Conservation (phyloP, 176 grass and related monocot species). For the Chrysopogon serrulatus region DNA sequence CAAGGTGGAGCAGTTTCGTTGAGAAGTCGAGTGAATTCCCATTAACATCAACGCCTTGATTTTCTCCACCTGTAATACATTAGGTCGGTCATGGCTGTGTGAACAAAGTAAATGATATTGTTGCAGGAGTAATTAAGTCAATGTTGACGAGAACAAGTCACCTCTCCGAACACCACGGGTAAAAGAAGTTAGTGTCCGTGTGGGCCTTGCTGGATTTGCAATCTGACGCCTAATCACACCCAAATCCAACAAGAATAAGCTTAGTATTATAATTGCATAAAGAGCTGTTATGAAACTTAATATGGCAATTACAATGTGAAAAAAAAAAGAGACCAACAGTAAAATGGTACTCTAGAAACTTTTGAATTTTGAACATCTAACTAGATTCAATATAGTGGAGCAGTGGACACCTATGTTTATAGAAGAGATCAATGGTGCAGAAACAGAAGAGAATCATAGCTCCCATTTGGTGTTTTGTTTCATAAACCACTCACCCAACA, state of each 20-base stretch:
- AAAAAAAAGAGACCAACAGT: neutral
- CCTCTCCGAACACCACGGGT: constrained; percentile 69
- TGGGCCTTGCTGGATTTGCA: constrained; percentile 57
- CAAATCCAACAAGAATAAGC: constrained; percentile 19
- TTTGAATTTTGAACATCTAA: neutral
- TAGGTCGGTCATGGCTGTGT: neutral
- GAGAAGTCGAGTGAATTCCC: constrained; percentile 82
- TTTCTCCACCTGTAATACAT: constrained; percentile 69
- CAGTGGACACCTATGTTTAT: neutral
- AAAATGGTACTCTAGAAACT: neutral
- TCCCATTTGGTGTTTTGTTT: neutral
- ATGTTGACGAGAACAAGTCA: constrained; percentile 16
- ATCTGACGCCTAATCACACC: constrained; percentile 54
- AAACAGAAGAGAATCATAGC: neutral
- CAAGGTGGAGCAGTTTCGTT: constrained; percentile 81
- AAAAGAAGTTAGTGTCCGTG: constrained; percentile 56
- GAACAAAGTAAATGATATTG: neutral
- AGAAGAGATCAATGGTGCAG: neutral
- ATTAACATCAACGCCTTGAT: constrained; percentile 60
- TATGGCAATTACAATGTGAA: neutral
- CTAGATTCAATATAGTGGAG: neutral
- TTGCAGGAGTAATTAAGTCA: neutral
- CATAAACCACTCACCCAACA: neutral
- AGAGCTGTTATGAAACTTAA: constrained; percentile 12
- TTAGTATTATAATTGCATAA: constrained; percentile 10